Base-by-base conservation (phyloP, 768 basidiomycete species). In the Mycena crocata region DNA sequence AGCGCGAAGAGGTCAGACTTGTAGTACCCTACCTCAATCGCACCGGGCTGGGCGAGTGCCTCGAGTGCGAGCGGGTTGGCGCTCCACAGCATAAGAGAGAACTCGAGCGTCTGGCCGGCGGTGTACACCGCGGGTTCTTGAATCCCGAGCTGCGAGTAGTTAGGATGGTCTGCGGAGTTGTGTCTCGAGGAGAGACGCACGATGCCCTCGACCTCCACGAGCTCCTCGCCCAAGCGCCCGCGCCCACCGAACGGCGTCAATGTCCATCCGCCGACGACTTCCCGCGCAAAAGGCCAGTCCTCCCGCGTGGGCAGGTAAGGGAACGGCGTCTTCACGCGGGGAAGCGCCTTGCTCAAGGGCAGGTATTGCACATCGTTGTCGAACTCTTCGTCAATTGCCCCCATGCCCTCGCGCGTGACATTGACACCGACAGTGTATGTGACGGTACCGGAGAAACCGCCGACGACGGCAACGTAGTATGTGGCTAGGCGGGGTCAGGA, bases 201-300 rank as follows among this genome's bases (percentile, higher is more conserved):
- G 10, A 66, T 66, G 23, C 68, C 68, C 49, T 66, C 68, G 17
- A 69, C 5, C 34, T 70, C 66, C 5, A 70, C 66, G 4, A 56
- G 1, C 49, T 70, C 57, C n/a, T 64, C 69, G 15, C 58, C 57
- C 8, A 70, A 34, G 21, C 58, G 49, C 4, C 69, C 69, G 10
- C 69, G 23, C 14, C 69, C 66, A 7, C 69, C 69, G 40, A 70
- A 67, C 5, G 69, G 66, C 42, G 66, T 70, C 17, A 70, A 46
- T 5, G 62, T 70, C 69, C 66, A 67, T n/a, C 69, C 69, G 23
- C 58, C 66, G 17, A 67, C 48, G 3, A 45, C 40, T 42, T 70
- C 69, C 6, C 69, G 49, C 7, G 32, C n/a, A 49, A 64, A 67
- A 1, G 69, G 69, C 69, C 69, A 70, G 35, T 70, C 69, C 30